Percentiles rank a stretch among this genome's conserved stretches.
Evolutionary conservation across 768 basidiomycete species (phyloP).

Genomic region (Tricholoma matsutake): DNA sequence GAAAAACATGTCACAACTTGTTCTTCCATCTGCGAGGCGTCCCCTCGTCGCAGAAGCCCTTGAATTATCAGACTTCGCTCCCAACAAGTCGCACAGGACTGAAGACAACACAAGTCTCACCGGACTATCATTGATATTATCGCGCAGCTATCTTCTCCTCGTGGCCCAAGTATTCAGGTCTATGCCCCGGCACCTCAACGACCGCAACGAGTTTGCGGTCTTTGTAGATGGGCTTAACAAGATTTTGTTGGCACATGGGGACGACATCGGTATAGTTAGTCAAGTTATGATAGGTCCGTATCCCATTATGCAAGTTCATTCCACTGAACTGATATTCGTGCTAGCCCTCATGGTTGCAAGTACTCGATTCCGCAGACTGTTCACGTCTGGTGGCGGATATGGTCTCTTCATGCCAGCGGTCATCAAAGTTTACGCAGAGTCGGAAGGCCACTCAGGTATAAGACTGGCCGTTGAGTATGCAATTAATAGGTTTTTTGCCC

Average conservation of each 20-base stretch:
- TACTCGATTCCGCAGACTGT: conserved; percentile 73
- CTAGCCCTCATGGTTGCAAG: conserved; percentile 71
- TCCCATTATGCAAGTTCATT: background rate
- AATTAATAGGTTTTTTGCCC: conserved; percentile 66
- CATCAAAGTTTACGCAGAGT: conserved; percentile 67
- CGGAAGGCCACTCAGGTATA: conserved; percentile 54
- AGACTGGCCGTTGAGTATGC: conserved; percentile 69
- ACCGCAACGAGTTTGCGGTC: conserved; percentile 61
- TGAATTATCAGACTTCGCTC: conserved; percentile 47
- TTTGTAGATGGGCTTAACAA: conserved; percentile 71
- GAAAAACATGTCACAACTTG: conserved; percentile 60
- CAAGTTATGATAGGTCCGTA: conserved; percentile 68
- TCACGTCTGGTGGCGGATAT: conserved; percentile 70
- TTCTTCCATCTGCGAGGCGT: conserved; percentile 46
- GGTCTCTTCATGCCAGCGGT: conserved; percentile 72
- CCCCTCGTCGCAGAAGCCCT: conserved; percentile 25
- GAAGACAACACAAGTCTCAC: conserved; percentile 23
- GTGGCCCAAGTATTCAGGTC: conserved; percentile 69
- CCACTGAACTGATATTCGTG: conserved; percentile 3
- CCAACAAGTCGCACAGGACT: conserved; percentile 22
- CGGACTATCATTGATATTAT: conserved; percentile 57
- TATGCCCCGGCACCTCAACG: conserved; percentile 68
- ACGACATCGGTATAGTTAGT: conserved; percentile 74
- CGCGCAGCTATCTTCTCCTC: conserved; percentile 66
- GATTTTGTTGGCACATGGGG: conserved; percentile 63